These are phyloP conservation scores for Coelastrella sp. DNA, from an alignment of 139 green algal genomes.

Conservation along the genomic window DNA sequence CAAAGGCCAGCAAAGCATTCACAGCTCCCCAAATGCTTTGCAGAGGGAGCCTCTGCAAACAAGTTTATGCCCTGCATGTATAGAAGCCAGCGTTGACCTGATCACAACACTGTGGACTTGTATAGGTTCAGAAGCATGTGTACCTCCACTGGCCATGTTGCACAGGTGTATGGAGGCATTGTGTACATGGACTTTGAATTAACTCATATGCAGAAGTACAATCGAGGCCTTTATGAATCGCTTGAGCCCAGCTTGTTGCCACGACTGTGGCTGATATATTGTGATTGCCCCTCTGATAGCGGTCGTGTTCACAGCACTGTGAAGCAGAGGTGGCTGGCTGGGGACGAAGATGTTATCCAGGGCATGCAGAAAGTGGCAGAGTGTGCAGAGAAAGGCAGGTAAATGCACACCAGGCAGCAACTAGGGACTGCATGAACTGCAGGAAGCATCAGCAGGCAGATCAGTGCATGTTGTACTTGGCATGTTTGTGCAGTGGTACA, in stretches of 20 bases:
- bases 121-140: too few relatives aligned
- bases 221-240: slow-evolving; percentile 63
- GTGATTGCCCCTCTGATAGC: slow-evolving; percentile 77
- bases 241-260: slow-evolving; percentile 70
- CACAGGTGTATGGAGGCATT: slow-evolving; percentile 84
- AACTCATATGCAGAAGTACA: slow-evolving; percentile 47
- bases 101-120: too few relatives aligned
- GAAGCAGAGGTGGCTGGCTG: slow-evolving; percentile 74
- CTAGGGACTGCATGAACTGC: too few relatives aligned
- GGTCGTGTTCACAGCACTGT: slow-evolving; percentile 82
- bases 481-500: too few relatives aligned
- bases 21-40: too few relatives aligned
- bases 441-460: too few relatives aligned
- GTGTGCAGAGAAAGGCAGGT: slow-evolving; percentile 70
- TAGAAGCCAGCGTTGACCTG: too few relatives aligned
- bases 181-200: slow-evolving; percentile 88
- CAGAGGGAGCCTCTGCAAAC: too few relatives aligned
- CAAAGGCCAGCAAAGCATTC: too few relatives aligned
- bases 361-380: slow-evolving; percentile 75
- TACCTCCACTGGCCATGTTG: neutral
- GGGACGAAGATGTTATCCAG: slow-evolving; percentile 65
- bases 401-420: neutral
- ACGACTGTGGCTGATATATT: slow-evolving; percentile 78
- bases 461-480: too few relatives aligned
- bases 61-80: too few relatives aligned